phyloP scores from a whole-genome alignment of 2,329 filamentous ascomycete species.

The Trichoderma harzianum region DNA sequence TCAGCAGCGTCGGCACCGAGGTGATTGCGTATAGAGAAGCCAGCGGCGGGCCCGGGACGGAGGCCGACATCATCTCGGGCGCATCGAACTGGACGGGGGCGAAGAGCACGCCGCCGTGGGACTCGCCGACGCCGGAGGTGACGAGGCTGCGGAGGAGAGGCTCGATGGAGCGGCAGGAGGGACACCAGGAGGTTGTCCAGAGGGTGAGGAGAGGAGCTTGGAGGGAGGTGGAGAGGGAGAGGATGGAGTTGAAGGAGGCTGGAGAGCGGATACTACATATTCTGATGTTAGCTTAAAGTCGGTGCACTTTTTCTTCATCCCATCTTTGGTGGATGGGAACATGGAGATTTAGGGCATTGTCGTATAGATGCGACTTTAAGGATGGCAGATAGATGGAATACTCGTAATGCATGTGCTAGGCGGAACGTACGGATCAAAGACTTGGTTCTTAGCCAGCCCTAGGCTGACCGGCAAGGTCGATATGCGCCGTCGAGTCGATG shows the following conservation, averaged over 20 bases:
- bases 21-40: not conserved
- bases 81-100: constrained; percentile 55
- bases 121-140: constrained; percentile 50
- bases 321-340: not conserved
- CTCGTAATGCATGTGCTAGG: not conserved
- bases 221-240: constrained; percentile 52
- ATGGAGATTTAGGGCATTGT: not conserved
- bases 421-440: not conserved
- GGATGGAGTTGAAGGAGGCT: constrained; percentile 29
- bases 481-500: constrained; percentile 29
- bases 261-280: not conserved
- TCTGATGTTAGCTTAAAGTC: not conserved
- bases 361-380: not conserved
- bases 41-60: constrained; percentile 28
- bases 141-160: constrained; percentile 50
- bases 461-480: constrained; percentile 27
- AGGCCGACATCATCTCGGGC: constrained; percentile 49
- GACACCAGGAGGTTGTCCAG: constrained; percentile 59
- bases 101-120: constrained; percentile 53
- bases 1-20: not conserved
- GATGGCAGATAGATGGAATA: too few species aligned
- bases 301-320: not conserved
- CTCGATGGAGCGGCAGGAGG: constrained; percentile 49
- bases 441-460: not conserved
- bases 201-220: constrained; percentile 56